These are phyloP conservation scores for Yamadazyma ubonensis DNA, from an alignment of 805 yeast species.

Conservation along the genomic window DNA sequence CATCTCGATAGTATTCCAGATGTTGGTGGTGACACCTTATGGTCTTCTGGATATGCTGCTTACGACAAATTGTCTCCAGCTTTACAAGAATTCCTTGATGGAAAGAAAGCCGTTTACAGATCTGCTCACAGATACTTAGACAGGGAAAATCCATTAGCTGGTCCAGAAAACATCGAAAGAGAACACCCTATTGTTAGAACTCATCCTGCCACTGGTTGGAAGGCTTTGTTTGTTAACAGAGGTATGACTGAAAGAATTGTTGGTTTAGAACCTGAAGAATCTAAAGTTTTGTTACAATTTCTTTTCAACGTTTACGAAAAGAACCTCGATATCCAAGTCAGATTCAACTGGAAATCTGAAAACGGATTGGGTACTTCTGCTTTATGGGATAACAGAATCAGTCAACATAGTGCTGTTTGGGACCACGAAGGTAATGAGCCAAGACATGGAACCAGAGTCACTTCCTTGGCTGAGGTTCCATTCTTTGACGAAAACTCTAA, in stretches of 20 bases:
- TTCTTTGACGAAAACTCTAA: conserved; percentile 48
- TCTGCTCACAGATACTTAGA: conserved; percentile 43
- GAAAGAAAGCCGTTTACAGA: conserved; percentile 44
- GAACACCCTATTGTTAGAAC: conserved; percentile 62
- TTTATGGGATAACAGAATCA: conserved; percentile 58
- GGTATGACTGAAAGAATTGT: conserved; percentile 49
- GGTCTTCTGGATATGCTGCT: conserved; percentile 58
- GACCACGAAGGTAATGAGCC: conserved; percentile 46
- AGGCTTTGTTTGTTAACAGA: conserved; percentile 53
- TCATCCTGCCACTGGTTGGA: conserved; percentile 65
- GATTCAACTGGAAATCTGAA: conserved; percentile 50
- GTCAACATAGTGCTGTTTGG: conserved; percentile 52
- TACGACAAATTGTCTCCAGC: conserved; percentile 54
- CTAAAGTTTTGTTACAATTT: conserved; percentile 45
- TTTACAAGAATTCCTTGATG: conserved; percentile 49
- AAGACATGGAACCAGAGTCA: conserved; percentile 51
- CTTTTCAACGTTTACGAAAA: conserved; percentile 47
- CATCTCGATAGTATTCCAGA: conserved; percentile 40
- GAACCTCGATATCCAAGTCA: conserved; percentile 54
- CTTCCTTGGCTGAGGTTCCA: conserved; percentile 53
- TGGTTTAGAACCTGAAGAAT: conserved; percentile 52
- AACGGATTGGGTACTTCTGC: conserved; percentile 49
- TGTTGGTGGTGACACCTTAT: conserved; percentile 54
- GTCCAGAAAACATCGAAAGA: conserved; percentile 48
- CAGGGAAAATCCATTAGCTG: conserved; percentile 45